Percentiles rank a stretch among this genome's conserved stretches.
Conservation (phyloP, 768 basidiomycete species). For the Exidia glandulosa region DNA sequence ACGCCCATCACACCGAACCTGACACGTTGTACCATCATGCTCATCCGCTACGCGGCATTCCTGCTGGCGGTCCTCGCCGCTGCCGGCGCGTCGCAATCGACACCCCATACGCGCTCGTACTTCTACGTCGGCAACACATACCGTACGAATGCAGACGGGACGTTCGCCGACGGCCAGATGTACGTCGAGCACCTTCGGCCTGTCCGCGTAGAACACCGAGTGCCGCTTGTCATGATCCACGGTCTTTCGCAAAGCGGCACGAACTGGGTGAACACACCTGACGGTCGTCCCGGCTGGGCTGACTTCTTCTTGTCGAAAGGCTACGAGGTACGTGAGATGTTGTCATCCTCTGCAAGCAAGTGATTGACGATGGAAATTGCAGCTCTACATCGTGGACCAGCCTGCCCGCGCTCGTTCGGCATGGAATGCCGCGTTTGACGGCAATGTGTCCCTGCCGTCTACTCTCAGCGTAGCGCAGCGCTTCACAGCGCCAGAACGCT, state of each 20-base stretch:
- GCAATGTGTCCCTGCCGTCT: not conserved
- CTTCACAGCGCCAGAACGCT: slow-evolving; percentile 19
- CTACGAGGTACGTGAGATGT: not conserved
- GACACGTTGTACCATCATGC: too few relatives aligned
- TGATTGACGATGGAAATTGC: not conserved
- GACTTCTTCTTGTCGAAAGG: not conserved
- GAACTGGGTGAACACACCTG: not conserved
- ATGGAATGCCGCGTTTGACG: not conserved
- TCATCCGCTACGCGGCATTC: too few relatives aligned
- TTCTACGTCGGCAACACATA: not conserved
- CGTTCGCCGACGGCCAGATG: not conserved
- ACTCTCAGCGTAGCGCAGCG: not conserved
- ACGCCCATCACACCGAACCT: too few relatives aligned
- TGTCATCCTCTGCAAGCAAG: too few relatives aligned
- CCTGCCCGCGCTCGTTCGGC: not conserved
- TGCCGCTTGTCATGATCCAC: not conserved
- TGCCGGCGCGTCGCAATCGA: too few relatives aligned
- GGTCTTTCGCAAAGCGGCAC: not conserved
- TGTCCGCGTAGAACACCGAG: not conserved
- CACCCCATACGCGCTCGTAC: not conserved
- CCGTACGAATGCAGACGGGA: not conserved
- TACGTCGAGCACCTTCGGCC: not conserved
- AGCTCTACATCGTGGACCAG: not conserved
- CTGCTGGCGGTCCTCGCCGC: too few relatives aligned
- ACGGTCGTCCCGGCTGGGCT: not conserved